Base-by-base conservation (phyloP, 2,329 filamentous ascomycete genomes). In the Aspergillus tamarii region DNA sequence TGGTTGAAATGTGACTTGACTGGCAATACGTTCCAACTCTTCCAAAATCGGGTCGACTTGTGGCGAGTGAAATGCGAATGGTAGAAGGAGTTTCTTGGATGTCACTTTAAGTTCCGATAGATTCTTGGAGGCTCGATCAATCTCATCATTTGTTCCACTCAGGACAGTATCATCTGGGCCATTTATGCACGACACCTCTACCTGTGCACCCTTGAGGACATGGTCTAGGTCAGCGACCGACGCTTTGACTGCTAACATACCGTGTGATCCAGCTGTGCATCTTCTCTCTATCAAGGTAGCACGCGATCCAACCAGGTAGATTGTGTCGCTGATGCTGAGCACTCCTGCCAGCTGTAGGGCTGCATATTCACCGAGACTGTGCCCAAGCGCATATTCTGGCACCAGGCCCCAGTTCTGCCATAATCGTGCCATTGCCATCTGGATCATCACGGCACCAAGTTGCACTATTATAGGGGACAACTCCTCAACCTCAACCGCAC, bases 291-390 rank as follows among this genome's bases (percentile, higher is more conserved):
- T 72, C 2, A 82, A 70, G 54, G 76, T 70, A 12, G 79, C 80
- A 7, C 80, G 72, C 43, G 70, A 74, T 23, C 79, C 78, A 46
- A 75, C 74, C 28, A 81, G 67, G 56, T 77, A 79, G 59, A 81
- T 76, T 5, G 77, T 74, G 43, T 80, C 78, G 11, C 72, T 72
- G 23, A 73, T 71, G 7, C 74, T 77, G 21, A 80, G 58, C 8
- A 79, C 74, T 54, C 78, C 78, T 1, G 78, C 76, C 28, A 73
- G 72, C 64, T 78, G 72, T 10, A 81, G 67, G 41, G 78, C 78
- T n/a, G 78, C 77, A 65, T 80, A 80, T 59, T 81, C 78, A 8
- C 78, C 78, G 16, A 81, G 64, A 30, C 78, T 80, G 67, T 81
- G 79, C 12, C 79, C 79, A 43, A 81, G 70, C 12, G 80, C 77